phyloP scores from a whole-genome alignment of 1,284 basidiomycete species.

The Trichosporon sp. region DNA sequence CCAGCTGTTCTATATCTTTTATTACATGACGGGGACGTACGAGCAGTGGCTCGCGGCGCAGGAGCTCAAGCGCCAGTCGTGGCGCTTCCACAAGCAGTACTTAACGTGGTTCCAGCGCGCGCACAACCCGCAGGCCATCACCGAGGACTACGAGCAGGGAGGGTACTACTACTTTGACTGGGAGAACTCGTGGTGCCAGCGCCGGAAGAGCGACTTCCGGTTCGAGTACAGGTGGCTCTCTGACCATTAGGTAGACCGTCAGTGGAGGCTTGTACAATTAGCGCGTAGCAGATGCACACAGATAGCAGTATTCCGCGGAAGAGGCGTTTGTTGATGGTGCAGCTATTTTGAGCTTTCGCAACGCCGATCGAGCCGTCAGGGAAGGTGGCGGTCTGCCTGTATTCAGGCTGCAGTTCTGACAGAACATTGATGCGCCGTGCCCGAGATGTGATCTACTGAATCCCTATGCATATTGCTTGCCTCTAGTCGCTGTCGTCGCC shows the following conservation, averaged over 20 bases:
- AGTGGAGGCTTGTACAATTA: background rate
- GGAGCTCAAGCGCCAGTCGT: constrained; percentile 95
- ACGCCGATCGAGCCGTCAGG: background rate
- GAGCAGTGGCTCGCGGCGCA: constrained; percentile 97
- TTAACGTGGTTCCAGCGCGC: constrained; percentile 99
- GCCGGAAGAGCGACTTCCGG: constrained; percentile 96
- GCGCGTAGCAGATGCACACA: constrained; percentile 1
- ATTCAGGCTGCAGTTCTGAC: background rate
- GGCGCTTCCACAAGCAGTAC: constrained; percentile 99
- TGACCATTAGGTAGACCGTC: constrained; percentile 1
- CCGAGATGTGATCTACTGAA: background rate
- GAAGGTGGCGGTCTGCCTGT: background rate
- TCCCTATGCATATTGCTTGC: background rate
- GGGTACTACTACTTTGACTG: constrained; percentile 97
- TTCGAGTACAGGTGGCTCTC: constrained; percentile 57
- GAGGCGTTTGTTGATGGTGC: no score
- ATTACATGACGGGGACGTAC: constrained; percentile 94
- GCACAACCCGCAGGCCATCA: constrained; percentile 97
- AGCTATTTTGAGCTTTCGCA: background rate
- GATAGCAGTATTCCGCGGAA: background rate
- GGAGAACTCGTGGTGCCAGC: constrained; percentile 96
- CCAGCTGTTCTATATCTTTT: constrained; percentile 98
- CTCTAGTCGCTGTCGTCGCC: constrained; percentile 5
- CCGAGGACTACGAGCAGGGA: constrained; percentile 98
- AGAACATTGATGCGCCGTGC: background rate